These are phyloP conservation scores for Pseudopyrenochaeta lycopersici DNA, from an alignment of 2,329 filamentous ascomycete genomes.

Conservation along the genomic window DNA sequence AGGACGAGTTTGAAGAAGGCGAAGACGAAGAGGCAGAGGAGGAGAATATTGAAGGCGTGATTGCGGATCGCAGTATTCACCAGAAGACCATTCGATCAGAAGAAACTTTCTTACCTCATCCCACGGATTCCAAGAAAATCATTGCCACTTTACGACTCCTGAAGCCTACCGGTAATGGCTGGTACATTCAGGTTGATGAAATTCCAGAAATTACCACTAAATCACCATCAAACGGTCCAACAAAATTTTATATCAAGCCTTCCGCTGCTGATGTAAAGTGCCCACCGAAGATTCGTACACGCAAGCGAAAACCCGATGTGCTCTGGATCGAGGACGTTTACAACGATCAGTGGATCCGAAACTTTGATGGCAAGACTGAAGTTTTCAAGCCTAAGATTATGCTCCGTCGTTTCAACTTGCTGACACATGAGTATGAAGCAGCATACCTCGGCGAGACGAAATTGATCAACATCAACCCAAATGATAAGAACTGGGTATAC, in stretches of 20 bases:
- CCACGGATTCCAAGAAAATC: neutral
- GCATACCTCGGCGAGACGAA: conserved; percentile 7
- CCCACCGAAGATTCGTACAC: neutral
- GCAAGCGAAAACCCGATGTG: neutral
- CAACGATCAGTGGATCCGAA: conserved; percentile 7
- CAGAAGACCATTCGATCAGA: neutral
- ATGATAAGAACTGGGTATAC: conserved; percentile 6
- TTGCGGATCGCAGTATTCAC: neutral
- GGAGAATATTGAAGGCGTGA: neutral
- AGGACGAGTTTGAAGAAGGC: too few species aligned
- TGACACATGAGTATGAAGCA: conserved; percentile 9
- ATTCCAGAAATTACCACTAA: neutral
- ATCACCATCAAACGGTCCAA: neutral
- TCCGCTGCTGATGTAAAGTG: neutral
- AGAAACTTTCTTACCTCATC: neutral
- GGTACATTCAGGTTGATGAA: conserved; percentile 1
- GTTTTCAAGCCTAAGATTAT: conserved; percentile 5
- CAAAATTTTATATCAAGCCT: neutral
- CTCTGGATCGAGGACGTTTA: neutral
- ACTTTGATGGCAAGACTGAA: neutral
- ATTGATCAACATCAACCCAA: conserved; percentile 10
- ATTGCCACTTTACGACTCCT: neutral
- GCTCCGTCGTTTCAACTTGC: conserved; percentile 13
- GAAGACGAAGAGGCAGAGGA: neutral
- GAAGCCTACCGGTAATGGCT: neutral